Evolutionary conservation across 2,329 filamentous ascomycete species (phyloP).

Genomic region (Macrophomina phaseolina): DNA sequence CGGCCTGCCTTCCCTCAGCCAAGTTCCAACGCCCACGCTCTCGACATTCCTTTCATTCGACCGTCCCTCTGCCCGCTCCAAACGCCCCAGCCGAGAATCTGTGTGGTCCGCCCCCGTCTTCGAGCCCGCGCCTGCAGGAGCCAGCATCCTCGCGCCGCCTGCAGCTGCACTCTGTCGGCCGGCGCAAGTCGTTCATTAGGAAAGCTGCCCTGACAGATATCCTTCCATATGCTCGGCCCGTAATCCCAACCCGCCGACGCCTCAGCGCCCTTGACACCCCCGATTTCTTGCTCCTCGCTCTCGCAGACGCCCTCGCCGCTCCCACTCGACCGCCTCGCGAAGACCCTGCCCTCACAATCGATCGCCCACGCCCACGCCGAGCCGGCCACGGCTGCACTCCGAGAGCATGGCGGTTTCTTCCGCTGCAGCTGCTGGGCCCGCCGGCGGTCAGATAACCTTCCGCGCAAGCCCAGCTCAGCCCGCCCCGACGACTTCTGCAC

Average conservation of each 20-base stretch:
- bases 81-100: background rate
- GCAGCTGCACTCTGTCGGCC: conserved; percentile 11
- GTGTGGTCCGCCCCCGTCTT: background rate
- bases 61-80: conserved; percentile 3
- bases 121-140: conserved; percentile 18
- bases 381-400: conserved; percentile 27
- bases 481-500: conserved; percentile 16
- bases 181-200: conserved; percentile 24
- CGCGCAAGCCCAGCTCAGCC: conserved; percentile 42
- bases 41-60: conserved; percentile 27
- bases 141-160: conserved; percentile 20
- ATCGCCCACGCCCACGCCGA: background rate
- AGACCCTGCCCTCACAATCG: conserved; percentile 9
- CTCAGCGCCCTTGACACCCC: conserved; percentile 19
- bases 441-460: conserved; percentile 40
- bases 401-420: conserved; percentile 44
- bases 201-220: conserved; percentile 26
- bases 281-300: conserved; percentile 12
- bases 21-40: conserved; percentile 22
- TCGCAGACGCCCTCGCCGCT: background rate
- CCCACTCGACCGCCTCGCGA: background rate
- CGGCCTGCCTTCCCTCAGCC: conserved; percentile 23
- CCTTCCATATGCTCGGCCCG: conserved; percentile 27
- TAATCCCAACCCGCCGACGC: conserved; percentile 21
- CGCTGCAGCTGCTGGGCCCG: conserved; percentile 40